These are phyloP conservation scores for Spathaspora sp. DNA, from an alignment of 805 yeast species.

Conservation along the genomic window DNA sequence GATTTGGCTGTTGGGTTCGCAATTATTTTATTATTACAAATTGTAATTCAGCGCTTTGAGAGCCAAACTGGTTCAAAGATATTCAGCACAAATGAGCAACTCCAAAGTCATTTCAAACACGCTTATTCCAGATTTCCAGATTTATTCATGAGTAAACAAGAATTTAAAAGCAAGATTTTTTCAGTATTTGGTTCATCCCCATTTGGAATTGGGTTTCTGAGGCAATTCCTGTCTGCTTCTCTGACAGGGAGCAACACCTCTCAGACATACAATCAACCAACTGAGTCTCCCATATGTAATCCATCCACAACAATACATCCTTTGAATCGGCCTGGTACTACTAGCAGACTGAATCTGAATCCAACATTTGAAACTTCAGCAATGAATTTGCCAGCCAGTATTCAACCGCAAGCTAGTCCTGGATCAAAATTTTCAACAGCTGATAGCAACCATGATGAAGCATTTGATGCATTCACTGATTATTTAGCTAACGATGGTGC, in stretches of 20 bases:
- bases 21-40: conserved; percentile 16
- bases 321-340: not conserved
- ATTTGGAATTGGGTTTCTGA: not conserved
- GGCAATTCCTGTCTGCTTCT: not conserved
- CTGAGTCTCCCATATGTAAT: conserved; percentile 17
- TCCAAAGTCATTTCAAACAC: conserved; percentile 15
- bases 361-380: not conserved
- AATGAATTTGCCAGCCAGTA: not conserved
- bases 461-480: conserved; percentile 11
- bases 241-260: not conserved
- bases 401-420: not conserved
- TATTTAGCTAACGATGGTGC: conserved; percentile 20
- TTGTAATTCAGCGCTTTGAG: conserved; percentile 18
- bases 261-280: not conserved
- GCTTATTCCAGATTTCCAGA: conserved; percentile 16
- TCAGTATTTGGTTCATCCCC: conserved; percentile 9
- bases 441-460: not conserved
- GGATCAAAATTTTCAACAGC: not conserved
- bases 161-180: conserved; percentile 6
- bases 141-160: conserved; percentile 7
- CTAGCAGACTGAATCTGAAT: not conserved
- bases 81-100: conserved; percentile 10
- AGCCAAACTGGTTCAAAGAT: conserved; percentile 10
- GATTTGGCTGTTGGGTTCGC: conserved; percentile 9
- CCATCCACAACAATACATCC: conserved; percentile 18